Conservation (phyloP, 2,329 filamentous ascomycete genomes). For the Pseudocercospora macadamiae region DNA sequence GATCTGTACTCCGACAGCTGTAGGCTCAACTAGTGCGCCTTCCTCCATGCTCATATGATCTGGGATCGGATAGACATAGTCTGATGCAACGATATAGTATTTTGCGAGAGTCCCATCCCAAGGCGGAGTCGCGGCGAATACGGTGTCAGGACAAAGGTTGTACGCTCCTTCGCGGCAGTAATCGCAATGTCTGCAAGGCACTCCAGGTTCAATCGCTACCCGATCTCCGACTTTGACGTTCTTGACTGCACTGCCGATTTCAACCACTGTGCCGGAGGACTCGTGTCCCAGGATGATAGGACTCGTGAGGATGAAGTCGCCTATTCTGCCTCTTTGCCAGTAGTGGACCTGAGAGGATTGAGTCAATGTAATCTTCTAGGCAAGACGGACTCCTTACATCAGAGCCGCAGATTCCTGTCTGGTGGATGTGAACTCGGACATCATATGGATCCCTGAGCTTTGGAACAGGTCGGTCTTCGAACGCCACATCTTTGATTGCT, state of each 20-base stretch:
- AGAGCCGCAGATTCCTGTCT: constrained; percentile 84
- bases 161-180: constrained; percentile 73
- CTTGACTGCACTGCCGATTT: constrained; percentile 47
- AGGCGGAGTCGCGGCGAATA: constrained; percentile 56
- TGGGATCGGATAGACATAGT: constrained; percentile 54
- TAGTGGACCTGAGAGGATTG: constrained; percentile 51
- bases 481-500: constrained; percentile 70
- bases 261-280: constrained; percentile 43
- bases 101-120: constrained; percentile 52
- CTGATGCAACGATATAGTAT: constrained; percentile 52
- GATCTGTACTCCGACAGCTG: constrained; percentile 56
- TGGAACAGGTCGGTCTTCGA: constrained; percentile 74
- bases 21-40: constrained; percentile 57
- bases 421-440: constrained; percentile 76
- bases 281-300: constrained; percentile 47
- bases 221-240: constrained; percentile 50
- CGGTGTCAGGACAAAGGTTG: constrained; percentile 71
- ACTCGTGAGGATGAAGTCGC: constrained; percentile 48
- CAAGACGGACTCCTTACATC: constrained; percentile 48
- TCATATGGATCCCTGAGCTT: constrained; percentile 65
- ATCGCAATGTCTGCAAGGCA: constrained; percentile 50
- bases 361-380: not conserved
- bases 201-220: constrained; percentile 55
- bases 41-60: constrained; percentile 53
- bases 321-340: constrained; percentile 53